Evolutionary conservation across 1,139 yeast genomes (phyloP), one percentile per base, ranked within the genome.

Genomic region (Wickerhamomyces sp.): DNA sequence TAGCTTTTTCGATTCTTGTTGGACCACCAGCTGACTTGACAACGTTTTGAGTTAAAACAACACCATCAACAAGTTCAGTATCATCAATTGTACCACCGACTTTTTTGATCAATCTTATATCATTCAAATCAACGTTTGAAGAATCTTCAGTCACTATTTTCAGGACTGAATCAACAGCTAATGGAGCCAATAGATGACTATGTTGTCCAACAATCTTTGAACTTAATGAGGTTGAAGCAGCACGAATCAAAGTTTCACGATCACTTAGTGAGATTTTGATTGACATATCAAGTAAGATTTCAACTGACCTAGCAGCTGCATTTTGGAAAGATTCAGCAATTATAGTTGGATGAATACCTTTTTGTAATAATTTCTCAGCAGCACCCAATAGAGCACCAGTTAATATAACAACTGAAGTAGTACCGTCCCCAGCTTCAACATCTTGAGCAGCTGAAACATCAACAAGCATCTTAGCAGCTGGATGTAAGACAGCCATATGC

Each of bases 61-160:
- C 91, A 48, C 99, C 99, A 59, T 90, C 89, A 44, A 91, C 83
- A 61, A 91, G 75, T 65, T 86, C 90, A 23, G 99, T 93, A 57
- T 93, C 99, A 59, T 93, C 99, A 57, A 93, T 93, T 11, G 99
- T 93, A 36, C 98, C 98, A 45, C 99, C 99, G 29, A 89, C 87
- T 66, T 93, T 91, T 71, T 93, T 93, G 58, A 94, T 80, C 54
- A 93, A 72, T 59, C 96, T 79, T 61, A 93, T 88, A 64, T 91
- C 93, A 61, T 81, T 83, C 59, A 93, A 73, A 65, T 93, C 98
- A 37, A 89, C 98, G 55, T 84, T 86, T 15, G 68, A 69, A 10
- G 84, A 76, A 30, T 73, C 69, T 34, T 71, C 74, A 53, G 81
- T 78, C 50, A 81, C 74, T 38, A 93, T 91, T 61, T 78, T 85